These are phyloP conservation scores for Ploettnerulaceae sp. DNA, from an alignment of 2,329 filamentous ascomycete species.

Conservation along the genomic window DNA sequence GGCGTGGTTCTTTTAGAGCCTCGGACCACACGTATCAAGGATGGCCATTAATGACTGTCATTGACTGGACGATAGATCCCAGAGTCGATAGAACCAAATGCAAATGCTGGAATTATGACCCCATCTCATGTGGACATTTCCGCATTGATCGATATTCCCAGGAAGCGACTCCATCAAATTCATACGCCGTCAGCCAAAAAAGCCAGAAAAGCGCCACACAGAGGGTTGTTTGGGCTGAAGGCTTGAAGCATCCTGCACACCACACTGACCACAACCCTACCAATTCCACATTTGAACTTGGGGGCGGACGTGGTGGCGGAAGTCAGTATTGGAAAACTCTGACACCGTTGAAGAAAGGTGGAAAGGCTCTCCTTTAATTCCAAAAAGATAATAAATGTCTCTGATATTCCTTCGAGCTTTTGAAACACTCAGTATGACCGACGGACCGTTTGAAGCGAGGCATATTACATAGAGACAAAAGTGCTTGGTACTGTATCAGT, in stretches of 20 bases:
- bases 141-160: not conserved
- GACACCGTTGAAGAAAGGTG: too few relatives aligned
- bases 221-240: not conserved
- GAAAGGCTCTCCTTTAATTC: not conserved
- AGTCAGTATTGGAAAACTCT: too few relatives aligned
- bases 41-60: not conserved
- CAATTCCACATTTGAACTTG: too few relatives aligned
- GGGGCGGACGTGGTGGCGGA: not conserved
- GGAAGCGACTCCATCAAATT: conserved; percentile 4
- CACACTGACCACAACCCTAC: too few relatives aligned
- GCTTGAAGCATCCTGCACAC: too few relatives aligned
- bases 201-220: too few relatives aligned
- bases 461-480: too few relatives aligned
- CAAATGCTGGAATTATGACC: not conserved
- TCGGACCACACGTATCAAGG: conserved; percentile 1
- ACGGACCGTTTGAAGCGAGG: too few relatives aligned
- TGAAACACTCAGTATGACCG: too few relatives aligned
- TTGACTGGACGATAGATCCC: conserved; percentile 6
- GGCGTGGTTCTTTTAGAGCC: not conserved
- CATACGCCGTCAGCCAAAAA: conserved; percentile 5
- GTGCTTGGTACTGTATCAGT: too few relatives aligned
- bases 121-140: conserved; percentile 4
- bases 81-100: too few relatives aligned
- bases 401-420: not conserved
- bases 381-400: not conserved